Base-by-base conservation (phyloP, 352 stramenopile genomes). In the Phytophthora crassamura region DNA sequence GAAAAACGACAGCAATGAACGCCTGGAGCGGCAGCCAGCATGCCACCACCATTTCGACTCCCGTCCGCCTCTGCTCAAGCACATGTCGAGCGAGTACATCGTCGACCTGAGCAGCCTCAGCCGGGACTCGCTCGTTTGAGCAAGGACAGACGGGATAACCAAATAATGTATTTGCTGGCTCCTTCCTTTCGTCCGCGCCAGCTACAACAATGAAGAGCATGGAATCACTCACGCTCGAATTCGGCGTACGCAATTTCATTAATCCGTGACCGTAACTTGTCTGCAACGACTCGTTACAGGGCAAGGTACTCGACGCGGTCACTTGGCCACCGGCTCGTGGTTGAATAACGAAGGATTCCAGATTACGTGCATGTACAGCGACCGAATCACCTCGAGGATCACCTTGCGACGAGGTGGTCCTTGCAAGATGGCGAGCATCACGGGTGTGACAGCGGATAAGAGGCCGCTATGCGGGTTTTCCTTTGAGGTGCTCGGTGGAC, bases 31-130 rank as follows among this genome's bases (percentile, higher is more conserved):
- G 59, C 65, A 67, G 46, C 39, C 75, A 33, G 72, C 67, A 53
- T 74, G 82, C 32, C 81, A 74, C 45, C 9, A 85, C 40, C 76
- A 76, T 46, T 78, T 89, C 43, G 48, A 85, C 32, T 81, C 74
- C 8, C 54, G 82, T 16, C 40, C 82, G 1, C 78, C 45, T 20
- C 18, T 71, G 51, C 41, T 60, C 7, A 74, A 77, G 48, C 50
- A 59, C 33, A 64, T 74, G 52, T 77, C 69, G 8, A 74, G 69
- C 47, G 64, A 74, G 32, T 67, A 65, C 32, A 66, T 77, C 20
- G 58, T 77, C 39, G 65, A 74, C 39, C 41, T 77, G 11, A 70
- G 53, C 28, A 63, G 42, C 25, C 61, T 49, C 48, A 64, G 45
- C 32, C 32, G 45, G 16, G 62, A 69, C 9, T 68, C 56, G 2